A percentile compares a stretch with the other conserved stretches of the same genome.
Evolutionary conservation across 2,329 filamentous ascomycete genomes (phyloP).

Genomic region (Trichoderma sp.): DNA sequence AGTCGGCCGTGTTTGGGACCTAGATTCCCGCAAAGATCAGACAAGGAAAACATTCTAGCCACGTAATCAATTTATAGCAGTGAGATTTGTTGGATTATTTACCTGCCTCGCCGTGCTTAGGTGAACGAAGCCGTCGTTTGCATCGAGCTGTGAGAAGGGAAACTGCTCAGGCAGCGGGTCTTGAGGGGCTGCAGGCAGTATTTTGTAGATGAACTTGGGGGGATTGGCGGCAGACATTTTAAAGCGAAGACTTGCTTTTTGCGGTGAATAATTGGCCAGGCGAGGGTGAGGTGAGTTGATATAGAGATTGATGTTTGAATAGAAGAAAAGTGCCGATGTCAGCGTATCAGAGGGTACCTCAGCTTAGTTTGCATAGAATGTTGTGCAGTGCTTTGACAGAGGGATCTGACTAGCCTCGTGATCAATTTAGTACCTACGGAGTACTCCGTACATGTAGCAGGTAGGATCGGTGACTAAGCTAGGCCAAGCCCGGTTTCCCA

Average conservation of each 20-base stretch:
- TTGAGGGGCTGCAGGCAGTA: constrained; percentile 51
- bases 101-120: constrained; percentile 57
- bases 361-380: too few species aligned
- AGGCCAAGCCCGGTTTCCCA: too few species aligned
- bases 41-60: not conserved
- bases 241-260: not conserved
- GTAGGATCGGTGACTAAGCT: too few species aligned
- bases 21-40: constrained; percentile 23
- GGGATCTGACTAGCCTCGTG: too few species aligned
- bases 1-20: constrained; percentile 44
- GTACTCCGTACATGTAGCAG: too few species aligned
- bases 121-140: constrained; percentile 60
- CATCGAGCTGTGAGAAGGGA: constrained; percentile 58
- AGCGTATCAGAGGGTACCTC: not conserved
- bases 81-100: not conserved
- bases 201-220: constrained; percentile 56
- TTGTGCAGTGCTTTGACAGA: too few species aligned
- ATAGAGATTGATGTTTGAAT: not conserved
- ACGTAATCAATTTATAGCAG: not conserved
- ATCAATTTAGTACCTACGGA: too few species aligned
- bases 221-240: constrained; percentile 31
- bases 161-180: constrained; percentile 52
- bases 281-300: not conserved
- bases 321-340: not conserved
- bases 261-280: too few species aligned